phyloP scores from a whole-genome alignment of 192 early-diverging fungal species.

The Backusella tarrabulga region DNA sequence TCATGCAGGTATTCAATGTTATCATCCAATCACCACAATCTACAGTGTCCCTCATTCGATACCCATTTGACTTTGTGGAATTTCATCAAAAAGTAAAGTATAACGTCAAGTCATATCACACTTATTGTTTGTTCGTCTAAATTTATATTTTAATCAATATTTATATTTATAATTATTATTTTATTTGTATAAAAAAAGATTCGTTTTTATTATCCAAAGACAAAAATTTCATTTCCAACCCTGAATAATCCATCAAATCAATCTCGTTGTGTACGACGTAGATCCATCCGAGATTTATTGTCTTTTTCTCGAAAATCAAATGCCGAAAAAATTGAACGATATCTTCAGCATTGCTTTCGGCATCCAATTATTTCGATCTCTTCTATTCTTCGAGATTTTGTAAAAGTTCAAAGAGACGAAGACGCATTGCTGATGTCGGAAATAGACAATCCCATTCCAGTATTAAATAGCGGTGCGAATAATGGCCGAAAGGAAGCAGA shows the following conservation, averaged over 20 bases:
- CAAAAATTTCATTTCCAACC: constrained; percentile 27
- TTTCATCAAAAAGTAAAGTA: constrained; percentile 39
- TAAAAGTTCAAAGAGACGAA: constrained; percentile 47
- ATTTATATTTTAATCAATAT: background rate
- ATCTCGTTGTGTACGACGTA: constrained; percentile 12
- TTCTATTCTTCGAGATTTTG: constrained; percentile 44
- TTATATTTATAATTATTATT: background rate
- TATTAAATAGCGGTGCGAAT: background rate
- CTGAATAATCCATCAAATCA: constrained; percentile 18
- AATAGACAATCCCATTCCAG: background rate
- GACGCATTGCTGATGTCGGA: constrained; percentile 25
- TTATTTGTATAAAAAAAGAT: constrained; percentile 12
- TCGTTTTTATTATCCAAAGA: constrained; percentile 25
- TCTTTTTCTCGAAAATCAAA: constrained; percentile 36
- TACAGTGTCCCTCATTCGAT: constrained; percentile 31
- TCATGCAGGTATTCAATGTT: constrained; percentile 32
- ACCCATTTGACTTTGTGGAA: constrained; percentile 33
- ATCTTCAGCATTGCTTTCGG: constrained; percentile 39
- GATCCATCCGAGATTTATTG: constrained; percentile 19
- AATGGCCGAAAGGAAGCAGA: background rate
- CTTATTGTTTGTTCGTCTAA: background rate
- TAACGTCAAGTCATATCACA: background rate
- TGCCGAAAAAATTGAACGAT: constrained; percentile 49
- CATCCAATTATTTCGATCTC: constrained; percentile 42
- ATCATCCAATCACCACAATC: constrained; percentile 25